phyloP scores from a whole-genome alignment of 306 rosid genomes.

The Arachis hypogaea region DNA sequence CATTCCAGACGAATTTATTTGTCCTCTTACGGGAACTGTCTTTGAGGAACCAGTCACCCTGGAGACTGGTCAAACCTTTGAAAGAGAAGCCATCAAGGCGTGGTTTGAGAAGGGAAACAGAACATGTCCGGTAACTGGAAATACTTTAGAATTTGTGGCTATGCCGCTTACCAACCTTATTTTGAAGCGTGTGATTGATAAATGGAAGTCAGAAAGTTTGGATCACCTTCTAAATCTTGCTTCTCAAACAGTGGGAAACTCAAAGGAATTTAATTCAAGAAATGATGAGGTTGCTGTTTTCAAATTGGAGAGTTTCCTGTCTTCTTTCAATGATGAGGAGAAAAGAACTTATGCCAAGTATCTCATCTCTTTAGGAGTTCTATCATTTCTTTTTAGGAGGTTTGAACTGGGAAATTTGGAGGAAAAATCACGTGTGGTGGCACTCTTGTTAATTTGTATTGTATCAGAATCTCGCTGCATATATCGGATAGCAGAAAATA shows the following conservation, averaged over 20 bases:
- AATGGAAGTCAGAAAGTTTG: constrained; percentile 69
- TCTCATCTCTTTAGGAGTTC: constrained; percentile 56
- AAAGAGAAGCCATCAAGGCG: constrained; percentile 61
- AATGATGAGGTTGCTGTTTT: constrained; percentile 48
- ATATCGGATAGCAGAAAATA: constrained; percentile 54
- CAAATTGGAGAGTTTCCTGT: constrained; percentile 56
- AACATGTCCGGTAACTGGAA: constrained; percentile 81
- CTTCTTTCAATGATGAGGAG: constrained; percentile 53
- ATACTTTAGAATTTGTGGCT: constrained; percentile 49
- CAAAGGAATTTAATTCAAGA: constrained; percentile 37
- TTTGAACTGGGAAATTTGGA: constrained; percentile 63
- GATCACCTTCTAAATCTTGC: constrained; percentile 51
- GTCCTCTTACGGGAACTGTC: constrained; percentile 69
- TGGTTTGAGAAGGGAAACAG: constrained; percentile 81
- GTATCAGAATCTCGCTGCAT: constrained; percentile 60
- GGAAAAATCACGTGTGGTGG: constrained; percentile 54
- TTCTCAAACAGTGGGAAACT: constrained; percentile 46
- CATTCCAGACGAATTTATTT: constrained; percentile 69
- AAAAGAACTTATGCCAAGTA: constrained; percentile 56
- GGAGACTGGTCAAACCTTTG: constrained; percentile 85
- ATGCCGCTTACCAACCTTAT: constrained; percentile 70
- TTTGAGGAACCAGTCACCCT: constrained; percentile 85
- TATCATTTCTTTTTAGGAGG: constrained; percentile 59
- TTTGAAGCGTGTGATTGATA: constrained; percentile 65
- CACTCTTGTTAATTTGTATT: constrained; percentile 55